A percentile compares a stretch with the other conserved stretches of the same genome.
Evolutionary conservation across 495 filamentous ascomycete species (phyloP).

Genomic region (Xylaria nigripes): DNA sequence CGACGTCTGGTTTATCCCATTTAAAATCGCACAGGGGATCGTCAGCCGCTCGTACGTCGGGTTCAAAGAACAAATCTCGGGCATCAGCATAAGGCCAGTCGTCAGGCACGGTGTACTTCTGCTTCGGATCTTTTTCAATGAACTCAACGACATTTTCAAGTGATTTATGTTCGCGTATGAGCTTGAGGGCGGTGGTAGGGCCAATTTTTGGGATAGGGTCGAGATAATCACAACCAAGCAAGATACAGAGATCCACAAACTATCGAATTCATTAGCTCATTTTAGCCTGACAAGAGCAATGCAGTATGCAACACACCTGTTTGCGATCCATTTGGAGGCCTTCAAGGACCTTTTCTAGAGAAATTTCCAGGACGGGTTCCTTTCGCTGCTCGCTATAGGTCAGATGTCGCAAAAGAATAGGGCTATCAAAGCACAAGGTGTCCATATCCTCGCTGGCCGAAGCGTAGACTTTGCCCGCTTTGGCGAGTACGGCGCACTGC

Average conservation of each 20-base stretch:
- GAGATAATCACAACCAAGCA: slow-evolving; percentile 95
- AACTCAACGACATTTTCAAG: slow-evolving; percentile 79
- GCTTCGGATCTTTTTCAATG: slow-evolving; percentile 65
- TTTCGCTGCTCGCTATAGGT: slow-evolving; percentile 96
- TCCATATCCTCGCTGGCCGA: slow-evolving; percentile 99
- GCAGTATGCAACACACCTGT: slow-evolving; percentile 45
- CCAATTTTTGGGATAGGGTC: slow-evolving; percentile 93
- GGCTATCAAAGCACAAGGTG: slow-evolving; percentile 88
- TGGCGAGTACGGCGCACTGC: slow-evolving; percentile 84
- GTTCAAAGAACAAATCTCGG: slow-evolving; percentile 79
- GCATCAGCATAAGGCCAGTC: slow-evolving; percentile 93
- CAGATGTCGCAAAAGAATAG: slow-evolving; percentile 83
- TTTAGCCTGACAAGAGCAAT: neutral
- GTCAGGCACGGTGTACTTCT: slow-evolving; percentile 75
- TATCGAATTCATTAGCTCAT: slow-evolving; percentile 24
- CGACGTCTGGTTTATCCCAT: slow-evolving; percentile 88
- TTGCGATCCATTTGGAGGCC: slow-evolving; percentile 78
- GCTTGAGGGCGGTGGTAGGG: slow-evolving; percentile 78
- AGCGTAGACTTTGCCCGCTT: slow-evolving; percentile 91
- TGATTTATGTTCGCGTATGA: slow-evolving; percentile 82
- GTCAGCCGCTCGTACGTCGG: slow-evolving; percentile 79
- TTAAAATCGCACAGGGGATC: slow-evolving; percentile 90
- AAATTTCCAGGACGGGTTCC: slow-evolving; percentile 94
- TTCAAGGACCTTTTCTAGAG: slow-evolving; percentile 71
- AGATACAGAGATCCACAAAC: slow-evolving; percentile 97